Evolutionary conservation across 2,329 filamentous ascomycete genomes (phyloP), one percentile per base, ranked within the genome.

Genomic region (Venturia aucupariae): DNA sequence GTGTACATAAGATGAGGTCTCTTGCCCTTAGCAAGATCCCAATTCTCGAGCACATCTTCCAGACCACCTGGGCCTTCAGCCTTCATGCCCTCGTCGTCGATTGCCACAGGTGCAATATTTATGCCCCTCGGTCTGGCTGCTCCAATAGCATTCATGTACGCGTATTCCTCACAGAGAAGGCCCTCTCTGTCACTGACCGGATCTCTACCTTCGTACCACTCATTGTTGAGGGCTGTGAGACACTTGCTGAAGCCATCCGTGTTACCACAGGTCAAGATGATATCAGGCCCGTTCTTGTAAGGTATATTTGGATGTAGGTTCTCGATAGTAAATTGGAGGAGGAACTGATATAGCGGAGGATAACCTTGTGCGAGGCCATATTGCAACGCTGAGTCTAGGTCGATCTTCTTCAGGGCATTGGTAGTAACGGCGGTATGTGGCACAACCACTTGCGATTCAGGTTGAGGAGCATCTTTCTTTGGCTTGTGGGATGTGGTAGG

Each of bases 1-100:
- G 90, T 95, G 74, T 97, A 97, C 79, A 97, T 82, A 68, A 97
- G 73, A 74, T 93, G 89, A 48, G 92, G 92, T 65, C 89, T 82
- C 71, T 85, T 87, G 0, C 92, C 92, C 70, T 82, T 86, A 48
- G 79, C 79, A 59, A 80, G 79, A 73, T 97, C 89, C 92, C 92
- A 97, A 69, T 89, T 91, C 63, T 86, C 83, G 38, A 97, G 78
- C 0, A 96, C 85, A 69, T 95, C 88, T 66, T 86, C 81, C 67
- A 97, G 77, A 1, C 90, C 88, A 35, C 90, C 90, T 6, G 84
- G 81, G 0, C 92, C 92, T 27, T 82, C 78, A 0, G 86, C 85
- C n/a, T 84, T 68, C 89, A 97, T 94, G 27, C 92, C 92, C 69
- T 90, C 83, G 4, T 82, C 81, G 71, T 97, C 92, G 65, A 94